Percentiles rank a stretch among this genome's conserved stretches.
phyloP scores from a whole-genome alignment of 192 early-diverging fungal species.

The Podila epicladia region DNA sequence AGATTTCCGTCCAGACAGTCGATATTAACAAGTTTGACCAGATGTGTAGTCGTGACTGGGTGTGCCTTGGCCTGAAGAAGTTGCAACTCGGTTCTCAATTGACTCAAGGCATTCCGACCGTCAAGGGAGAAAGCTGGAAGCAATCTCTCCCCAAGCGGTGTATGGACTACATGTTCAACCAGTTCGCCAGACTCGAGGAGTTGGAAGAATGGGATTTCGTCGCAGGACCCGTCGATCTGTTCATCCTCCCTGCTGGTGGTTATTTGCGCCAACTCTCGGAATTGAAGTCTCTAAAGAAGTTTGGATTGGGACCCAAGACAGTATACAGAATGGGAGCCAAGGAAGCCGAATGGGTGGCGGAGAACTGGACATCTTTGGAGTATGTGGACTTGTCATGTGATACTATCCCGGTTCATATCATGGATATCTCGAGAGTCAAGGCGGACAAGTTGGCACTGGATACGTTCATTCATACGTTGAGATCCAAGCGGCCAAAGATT shows the following conservation, averaged over 20 bases:
- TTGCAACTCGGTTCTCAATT: slow-evolving; percentile 16
- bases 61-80: slow-evolving; percentile 19
- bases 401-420: slow-evolving; percentile 2
- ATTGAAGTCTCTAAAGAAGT: slow-evolving; percentile 13
- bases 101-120: slow-evolving; percentile 13
- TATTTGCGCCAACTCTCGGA: slow-evolving; percentile 12
- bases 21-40: slow-evolving; percentile 21
- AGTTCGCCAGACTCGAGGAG: slow-evolving; percentile 11
- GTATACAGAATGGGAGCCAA: slow-evolving; percentile 20
- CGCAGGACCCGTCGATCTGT: slow-evolving; percentile 16
- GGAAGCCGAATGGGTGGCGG: slow-evolving; percentile 17
- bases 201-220: slow-evolving; percentile 19
- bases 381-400: slow-evolving; percentile 6
- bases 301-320: slow-evolving; percentile 14
- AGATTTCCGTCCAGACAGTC: slow-evolving; percentile 15
- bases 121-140: slow-evolving; percentile 22
- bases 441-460: slow-evolving; percentile 18
- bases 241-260: slow-evolving; percentile 9
- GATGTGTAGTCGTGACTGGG: slow-evolving; percentile 17
- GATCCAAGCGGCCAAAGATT: slow-evolving; percentile 16
- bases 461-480: slow-evolving; percentile 20
- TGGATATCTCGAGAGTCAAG: slow-evolving; percentile 23
- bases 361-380: slow-evolving; percentile 19
- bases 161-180: slow-evolving; percentile 20
- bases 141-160: slow-evolving; percentile 21